Evolutionary conservation across 768 basidiomycete genomes (phyloP), one percentile per base, ranked within the genome.

Genomic region (Mycena capillaripes): DNA sequence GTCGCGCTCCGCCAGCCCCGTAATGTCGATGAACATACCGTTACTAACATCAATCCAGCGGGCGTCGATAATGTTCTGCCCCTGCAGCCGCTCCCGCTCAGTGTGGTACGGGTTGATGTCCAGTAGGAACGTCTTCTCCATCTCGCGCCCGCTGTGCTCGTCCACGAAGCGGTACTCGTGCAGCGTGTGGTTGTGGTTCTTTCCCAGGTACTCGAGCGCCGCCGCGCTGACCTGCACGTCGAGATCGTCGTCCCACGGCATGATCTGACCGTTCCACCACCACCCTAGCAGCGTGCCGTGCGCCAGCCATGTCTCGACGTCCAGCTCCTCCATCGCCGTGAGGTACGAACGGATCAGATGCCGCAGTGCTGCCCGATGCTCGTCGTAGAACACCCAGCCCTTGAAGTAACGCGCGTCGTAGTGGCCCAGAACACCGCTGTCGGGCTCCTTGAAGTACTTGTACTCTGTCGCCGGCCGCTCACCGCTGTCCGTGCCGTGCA

Each of bases 311-410:
- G 50, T 52, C 50, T 52, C 50, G 50, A 52, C 50, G 50, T 23
- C 50, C 14, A 52, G 50, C 50, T 52, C 50, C 50, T 52, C 50
- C 50, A 52, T 12, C 50, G 25, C 50, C 50, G 50, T 52, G 17
- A 52, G 50, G 50, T 52, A 52, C 50, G 50, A 52, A 52, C 50
- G 50, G 50, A 52, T 52, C 50, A 52, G 50, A 52, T 52, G 50
- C 50, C 50, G 50, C 50, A 52, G 50, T 23, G 50, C 50, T 52
- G n/a, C 10, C 25, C 50, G 50, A 52, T 52, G 50, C 50, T 52
- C 50, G 50, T 52, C 50, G 50, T 52, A 52, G 50, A 52, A 12
- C 50, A 52, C 50, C 50, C 14, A 23, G 50, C 50, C 50, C 50
- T 52, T 52, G 50, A 52, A 52, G 50, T 52, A 52, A 27, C 50